Evolutionary conservation across 2,329 filamentous ascomycete species (phyloP).

Genomic region (Dryadomyces sulphureus): DNA sequence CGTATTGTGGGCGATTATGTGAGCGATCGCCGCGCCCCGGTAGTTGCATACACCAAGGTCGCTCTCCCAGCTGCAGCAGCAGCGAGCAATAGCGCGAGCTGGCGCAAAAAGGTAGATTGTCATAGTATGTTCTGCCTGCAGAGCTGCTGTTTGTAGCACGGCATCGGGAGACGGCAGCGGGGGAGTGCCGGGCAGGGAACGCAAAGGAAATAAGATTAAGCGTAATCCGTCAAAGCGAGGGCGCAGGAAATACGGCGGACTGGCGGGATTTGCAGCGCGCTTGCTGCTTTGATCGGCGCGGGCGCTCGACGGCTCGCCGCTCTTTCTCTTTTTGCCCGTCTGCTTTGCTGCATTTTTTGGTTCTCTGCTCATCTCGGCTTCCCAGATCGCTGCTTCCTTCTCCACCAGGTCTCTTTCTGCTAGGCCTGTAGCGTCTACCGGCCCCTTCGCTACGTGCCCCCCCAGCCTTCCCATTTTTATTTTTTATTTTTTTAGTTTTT

Average conservation of each 20-base stretch:
- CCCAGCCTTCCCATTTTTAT: constrained; percentile 3
- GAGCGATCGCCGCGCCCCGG: neutral
- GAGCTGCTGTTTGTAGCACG: neutral
- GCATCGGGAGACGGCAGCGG: neutral
- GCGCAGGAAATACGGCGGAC: neutral
- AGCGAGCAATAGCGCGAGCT: too few species aligned
- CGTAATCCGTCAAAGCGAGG: neutral
- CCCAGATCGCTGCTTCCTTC: too few species aligned
- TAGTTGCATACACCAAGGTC: too few species aligned
- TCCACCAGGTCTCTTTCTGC: too few species aligned
- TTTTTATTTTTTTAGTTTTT: neutral
- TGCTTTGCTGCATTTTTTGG: neutral
- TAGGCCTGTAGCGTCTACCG: neutral
- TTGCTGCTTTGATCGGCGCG: neutral
- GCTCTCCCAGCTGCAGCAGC: too few species aligned
- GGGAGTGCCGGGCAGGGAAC: too few species aligned
- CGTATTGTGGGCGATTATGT: neutral
- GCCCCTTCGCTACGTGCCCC: neutral
- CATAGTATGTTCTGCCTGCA: neutral
- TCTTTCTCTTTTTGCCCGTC: neutral
- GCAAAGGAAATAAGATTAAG: too few species aligned
- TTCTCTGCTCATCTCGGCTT: neutral
- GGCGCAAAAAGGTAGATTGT: neutral
- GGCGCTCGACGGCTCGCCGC: neutral
- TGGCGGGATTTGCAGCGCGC: neutral